These are phyloP conservation scores for Carex pumila DNA, from an alignment of 176 grass and related monocot species.

Conservation along the genomic window DNA sequence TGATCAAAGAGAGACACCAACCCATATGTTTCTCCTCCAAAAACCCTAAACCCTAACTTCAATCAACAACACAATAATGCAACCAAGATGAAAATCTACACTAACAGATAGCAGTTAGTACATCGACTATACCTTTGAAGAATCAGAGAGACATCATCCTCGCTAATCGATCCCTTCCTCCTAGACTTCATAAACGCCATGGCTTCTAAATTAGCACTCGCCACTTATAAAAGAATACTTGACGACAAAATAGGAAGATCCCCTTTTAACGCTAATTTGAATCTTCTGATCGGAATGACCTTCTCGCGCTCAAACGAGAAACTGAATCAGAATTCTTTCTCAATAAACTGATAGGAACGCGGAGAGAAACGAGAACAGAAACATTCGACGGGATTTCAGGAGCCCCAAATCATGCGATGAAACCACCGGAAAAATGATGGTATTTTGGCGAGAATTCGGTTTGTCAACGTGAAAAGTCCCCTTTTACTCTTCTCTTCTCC, in stretches of 20 bases:
- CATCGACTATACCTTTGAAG: slow-evolving; percentile 51
- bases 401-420: too few relatives aligned
- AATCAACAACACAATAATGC: background rate
- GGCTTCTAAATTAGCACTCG: background rate
- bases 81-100: background rate
- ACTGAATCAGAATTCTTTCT: too few relatives aligned
- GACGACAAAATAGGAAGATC: background rate
- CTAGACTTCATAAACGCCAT: slow-evolving; percentile 16
- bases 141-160: slow-evolving; percentile 71
- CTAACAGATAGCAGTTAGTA: background rate
- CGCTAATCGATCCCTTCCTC: slow-evolving; percentile 48
- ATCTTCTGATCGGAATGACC: too few relatives aligned
- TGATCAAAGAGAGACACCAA: background rate
- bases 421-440: too few relatives aligned
- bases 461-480: too few relatives aligned
- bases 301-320: too few relatives aligned
- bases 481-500: too few relatives aligned
- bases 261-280: background rate
- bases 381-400: too few relatives aligned
- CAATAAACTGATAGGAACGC: too few relatives aligned
- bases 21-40: background rate
- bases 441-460: too few relatives aligned
- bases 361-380: too few relatives aligned
- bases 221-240: background rate
- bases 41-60: slow-evolving; percentile 42